Conservation (phyloP, 768 basidiomycete genomes). For the Pisolithus marmoratus region DNA sequence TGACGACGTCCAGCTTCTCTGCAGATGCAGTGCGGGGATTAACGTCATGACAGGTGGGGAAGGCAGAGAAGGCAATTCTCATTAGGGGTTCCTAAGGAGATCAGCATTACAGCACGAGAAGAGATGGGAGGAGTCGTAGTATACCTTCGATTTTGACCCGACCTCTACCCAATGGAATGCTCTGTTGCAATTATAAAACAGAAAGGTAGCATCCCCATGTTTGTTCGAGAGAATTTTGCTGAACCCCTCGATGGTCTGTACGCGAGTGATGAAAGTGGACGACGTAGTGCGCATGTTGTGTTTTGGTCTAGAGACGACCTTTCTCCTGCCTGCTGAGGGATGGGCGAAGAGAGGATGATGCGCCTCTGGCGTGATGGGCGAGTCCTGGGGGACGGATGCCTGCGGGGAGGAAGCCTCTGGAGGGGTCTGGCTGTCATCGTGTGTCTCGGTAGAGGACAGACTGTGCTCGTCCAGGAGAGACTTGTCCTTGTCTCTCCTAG, state of each 20-base stretch:
- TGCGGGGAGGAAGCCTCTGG: conserved; percentile 34
- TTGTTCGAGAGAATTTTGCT: conserved; percentile 65
- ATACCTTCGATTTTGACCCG: conserved; percentile 79
- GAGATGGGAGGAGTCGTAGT: conserved; percentile 7
- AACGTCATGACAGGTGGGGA: conserved; percentile 89
- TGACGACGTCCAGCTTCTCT: conserved; percentile 79
- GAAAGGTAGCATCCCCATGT: conserved; percentile 79
- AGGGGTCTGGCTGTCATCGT: conserved; percentile 48
- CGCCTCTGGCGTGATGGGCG: conserved; percentile 19
- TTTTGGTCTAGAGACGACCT: conserved; percentile 71
- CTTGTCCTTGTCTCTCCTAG: conserved; percentile 49
- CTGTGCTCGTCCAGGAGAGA: conserved; percentile 53
- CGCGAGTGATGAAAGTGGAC: conserved; percentile 86
- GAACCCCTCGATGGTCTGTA: conserved; percentile 77
- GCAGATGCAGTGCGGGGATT: conserved; percentile 72
- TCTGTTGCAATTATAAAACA: conserved; percentile 86
- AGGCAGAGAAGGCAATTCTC: conserved; percentile 77
- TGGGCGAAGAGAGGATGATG: conserved; percentile 55
- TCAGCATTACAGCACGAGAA: conserved; percentile 3
- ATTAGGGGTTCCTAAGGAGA: conserved; percentile 72
- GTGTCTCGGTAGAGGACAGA: conserved; percentile 77
- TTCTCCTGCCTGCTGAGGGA: conserved; percentile 49
- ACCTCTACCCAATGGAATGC: conserved; percentile 83
- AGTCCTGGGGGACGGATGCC: conserved; percentile 32
- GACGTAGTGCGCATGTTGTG: conserved; percentile 88